A percentile compares a stretch with the other conserved stretches of the same genome.
phyloP scores from a whole-genome alignment of 140 eudicot genomes.

The Eryngium alpinum region DNA sequence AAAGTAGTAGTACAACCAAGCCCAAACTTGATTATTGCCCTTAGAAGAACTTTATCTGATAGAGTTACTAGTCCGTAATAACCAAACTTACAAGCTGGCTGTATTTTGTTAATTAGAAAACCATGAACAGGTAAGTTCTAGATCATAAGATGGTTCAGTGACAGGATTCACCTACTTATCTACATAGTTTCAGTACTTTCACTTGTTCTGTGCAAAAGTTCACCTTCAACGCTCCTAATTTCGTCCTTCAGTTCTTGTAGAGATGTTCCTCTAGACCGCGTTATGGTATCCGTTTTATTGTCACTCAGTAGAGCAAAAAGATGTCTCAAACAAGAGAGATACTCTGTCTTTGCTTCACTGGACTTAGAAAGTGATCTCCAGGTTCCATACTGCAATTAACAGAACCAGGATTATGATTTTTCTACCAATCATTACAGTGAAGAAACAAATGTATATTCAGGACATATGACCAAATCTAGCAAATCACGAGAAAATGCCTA shows the following conservation, averaged over 20 bases:
- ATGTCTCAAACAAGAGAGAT: constrained; percentile 52
- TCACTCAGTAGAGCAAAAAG: constrained; percentile 28
- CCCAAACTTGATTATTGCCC: too few relatives aligned
- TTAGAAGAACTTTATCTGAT: too few relatives aligned
- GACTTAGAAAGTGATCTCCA: constrained; percentile 25
- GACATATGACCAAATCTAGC: too few relatives aligned
- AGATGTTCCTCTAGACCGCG: constrained; percentile 21
- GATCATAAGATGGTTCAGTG: neutral
- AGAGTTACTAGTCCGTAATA: neutral
- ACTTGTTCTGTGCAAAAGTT: constrained; percentile 20
- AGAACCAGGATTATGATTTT: neutral
- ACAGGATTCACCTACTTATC: neutral
- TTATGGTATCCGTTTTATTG: constrained; percentile 7
- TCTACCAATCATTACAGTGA: too few relatives aligned
- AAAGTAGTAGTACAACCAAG: too few relatives aligned
- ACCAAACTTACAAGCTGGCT: neutral
- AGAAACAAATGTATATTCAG: too few relatives aligned
- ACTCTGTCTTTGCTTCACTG: constrained; percentile 45
- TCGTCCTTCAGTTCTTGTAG: constrained; percentile 41
- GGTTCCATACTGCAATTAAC: constrained; percentile 39
- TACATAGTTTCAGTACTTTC: neutral
- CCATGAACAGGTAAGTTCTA: neutral
- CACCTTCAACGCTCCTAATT: constrained; percentile 49
- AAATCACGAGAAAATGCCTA: too few relatives aligned
- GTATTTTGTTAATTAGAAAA: neutral